Evolutionary conservation across 495 filamentous ascomycete genomes (phyloP).

Genomic region (Umbilicaria muhlenbergii): DNA sequence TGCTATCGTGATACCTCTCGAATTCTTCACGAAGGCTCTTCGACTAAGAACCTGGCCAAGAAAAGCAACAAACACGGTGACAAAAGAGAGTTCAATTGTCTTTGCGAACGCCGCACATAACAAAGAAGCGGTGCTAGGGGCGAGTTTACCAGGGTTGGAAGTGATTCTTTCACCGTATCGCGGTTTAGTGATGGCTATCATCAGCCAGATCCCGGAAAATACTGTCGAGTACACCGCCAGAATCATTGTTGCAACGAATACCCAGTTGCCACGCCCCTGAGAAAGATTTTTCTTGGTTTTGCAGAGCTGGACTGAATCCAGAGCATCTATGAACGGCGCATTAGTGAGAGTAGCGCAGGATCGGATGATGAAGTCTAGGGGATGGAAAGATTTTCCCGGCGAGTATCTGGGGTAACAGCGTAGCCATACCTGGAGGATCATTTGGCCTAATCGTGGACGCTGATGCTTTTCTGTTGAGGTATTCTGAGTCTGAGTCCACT

Average conservation of each 20-base stretch:
- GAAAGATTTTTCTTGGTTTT: slow-evolving; percentile 12
- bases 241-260: slow-evolving; percentile 38
- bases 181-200: slow-evolving; percentile 40
- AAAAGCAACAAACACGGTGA: slow-evolving; percentile 60
- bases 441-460: too few species aligned
- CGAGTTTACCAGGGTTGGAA: slow-evolving; percentile 22
- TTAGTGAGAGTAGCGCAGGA: too few species aligned
- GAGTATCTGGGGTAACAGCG: too few species aligned
- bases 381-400: too few species aligned
- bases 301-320: background rate
- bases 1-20: slow-evolving; percentile 48
- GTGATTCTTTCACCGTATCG: slow-evolving; percentile 40
- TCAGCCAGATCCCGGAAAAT: slow-evolving; percentile 48
- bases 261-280: slow-evolving; percentile 32
- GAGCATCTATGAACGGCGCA: too few species aligned
- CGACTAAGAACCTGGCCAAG: slow-evolving; percentile 56
- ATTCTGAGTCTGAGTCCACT: too few species aligned
- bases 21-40: slow-evolving; percentile 38
- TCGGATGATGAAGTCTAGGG: too few species aligned
- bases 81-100: slow-evolving; percentile 59
- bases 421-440: too few species aligned
- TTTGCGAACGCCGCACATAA: slow-evolving; percentile 52
- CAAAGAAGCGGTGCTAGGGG: slow-evolving; percentile 40
- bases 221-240: slow-evolving; percentile 52
- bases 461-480: too few species aligned